Base-by-base conservation (phyloP, 371 early-diverging fungal genomes). In the Syncephalastrum sp. region DNA sequence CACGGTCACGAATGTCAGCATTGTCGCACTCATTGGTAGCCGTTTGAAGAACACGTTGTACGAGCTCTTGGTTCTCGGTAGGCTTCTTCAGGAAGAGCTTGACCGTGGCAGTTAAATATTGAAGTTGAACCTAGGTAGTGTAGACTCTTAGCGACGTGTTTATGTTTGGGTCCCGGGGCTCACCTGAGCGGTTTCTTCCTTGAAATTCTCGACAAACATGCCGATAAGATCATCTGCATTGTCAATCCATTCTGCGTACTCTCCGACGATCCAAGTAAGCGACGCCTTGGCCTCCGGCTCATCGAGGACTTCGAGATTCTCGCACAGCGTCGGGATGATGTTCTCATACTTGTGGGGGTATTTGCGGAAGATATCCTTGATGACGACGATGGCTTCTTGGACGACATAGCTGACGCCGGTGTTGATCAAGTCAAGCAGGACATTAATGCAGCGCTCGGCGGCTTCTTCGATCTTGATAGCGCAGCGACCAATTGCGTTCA, bases 201-300 rank as follows among this genome's bases (percentile, higher is more conserved):
- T 70, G 57, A 82, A 83, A 46, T 77, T 70, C 45, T 95, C 94
- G 57, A 89, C 69, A 68, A 96, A 96, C 42, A 77, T 84, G 47
- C 93, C 87, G 42, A 98, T 71, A 29, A 97, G 67, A 52, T 89
- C 92, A 65, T 84, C 86, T 1, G 96, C 89, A 73, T 95, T 94
- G 43, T 93, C 92, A 60, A 96, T 94, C 45, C 93, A 77, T 55
- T 95, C 93, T 3, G 94, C 92, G 72, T 98, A 95, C 71, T 96
- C 92, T 10, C 98, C 98, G 64, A 96, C 85, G 56, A 98, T 95
- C 98, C 98, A 98, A 56, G 96, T 90, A 79, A 97, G 77, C 1
- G 97, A 90, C 2, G 96, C 94, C 67, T 93, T 93, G 43, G 98
- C 96, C 53, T 97, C 96, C 13, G 95, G 90, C 61, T 96, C 96